These are phyloP conservation scores for Boletus austroedulis DNA, from an alignment of 1,284 basidiomycete genomes.

Conservation along the genomic window DNA sequence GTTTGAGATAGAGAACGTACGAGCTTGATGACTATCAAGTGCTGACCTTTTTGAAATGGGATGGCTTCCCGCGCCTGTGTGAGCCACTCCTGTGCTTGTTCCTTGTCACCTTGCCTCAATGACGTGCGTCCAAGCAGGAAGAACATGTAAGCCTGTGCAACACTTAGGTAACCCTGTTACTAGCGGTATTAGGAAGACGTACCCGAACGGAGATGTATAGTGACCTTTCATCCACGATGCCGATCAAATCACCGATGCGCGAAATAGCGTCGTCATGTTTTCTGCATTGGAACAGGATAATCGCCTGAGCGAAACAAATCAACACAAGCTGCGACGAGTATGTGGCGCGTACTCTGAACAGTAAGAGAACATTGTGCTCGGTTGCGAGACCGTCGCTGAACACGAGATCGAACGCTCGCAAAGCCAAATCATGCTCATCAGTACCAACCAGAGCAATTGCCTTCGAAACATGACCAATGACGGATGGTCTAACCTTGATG, in stretches of 20 bases:
- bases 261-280: slow-evolving; percentile 1
- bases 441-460: not conserved
- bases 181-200: not conserved
- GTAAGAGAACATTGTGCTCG: slow-evolving; percentile 4
- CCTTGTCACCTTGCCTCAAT: not conserved
- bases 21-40: slow-evolving; percentile 2
- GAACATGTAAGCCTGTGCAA: slow-evolving; percentile 1
- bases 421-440: not conserved
- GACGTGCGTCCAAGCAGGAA: not conserved
- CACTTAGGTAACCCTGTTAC: not conserved
- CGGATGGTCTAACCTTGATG: not conserved
- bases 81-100: not conserved
- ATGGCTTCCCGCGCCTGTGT: not conserved
- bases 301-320: not conserved
- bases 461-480: slow-evolving; percentile 2
- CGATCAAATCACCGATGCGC: not conserved
- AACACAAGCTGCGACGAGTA: not conserved
- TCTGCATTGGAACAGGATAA: slow-evolving; percentile 6
- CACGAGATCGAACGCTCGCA: slow-evolving; percentile 11
- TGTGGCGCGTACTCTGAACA: slow-evolving; percentile 1
- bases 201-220: slow-evolving; percentile 1
- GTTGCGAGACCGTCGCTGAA: not conserved
- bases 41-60: not conserved
- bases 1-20: not conserved
- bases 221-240: not conserved